Evolutionary conservation across 2,329 filamentous ascomycete genomes (phyloP).

Genomic region (Penicillium sp.): DNA sequence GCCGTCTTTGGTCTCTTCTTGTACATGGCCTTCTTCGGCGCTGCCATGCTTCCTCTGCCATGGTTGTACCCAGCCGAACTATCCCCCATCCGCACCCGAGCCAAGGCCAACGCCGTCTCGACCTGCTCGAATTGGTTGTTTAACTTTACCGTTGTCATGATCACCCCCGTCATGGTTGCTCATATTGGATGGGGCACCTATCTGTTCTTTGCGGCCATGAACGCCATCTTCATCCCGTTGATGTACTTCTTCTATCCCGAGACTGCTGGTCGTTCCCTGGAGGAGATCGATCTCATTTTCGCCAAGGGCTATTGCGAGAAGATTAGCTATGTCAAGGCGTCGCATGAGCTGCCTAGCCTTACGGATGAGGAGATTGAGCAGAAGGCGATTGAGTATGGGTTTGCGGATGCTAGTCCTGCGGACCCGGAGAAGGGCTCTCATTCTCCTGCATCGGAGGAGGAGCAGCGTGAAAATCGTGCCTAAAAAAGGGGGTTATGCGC

Average conservation of each 20-base stretch:
- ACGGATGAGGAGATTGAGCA: slow-evolving; percentile 41
- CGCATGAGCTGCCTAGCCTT: slow-evolving; percentile 40
- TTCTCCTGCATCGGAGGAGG: slow-evolving; percentile 17
- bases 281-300: slow-evolving; percentile 52
- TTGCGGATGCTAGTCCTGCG: slow-evolving; percentile 21
- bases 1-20: slow-evolving; percentile 66
- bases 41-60: slow-evolving; percentile 66
- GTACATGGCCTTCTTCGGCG: slow-evolving; percentile 71
- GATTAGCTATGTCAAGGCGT: slow-evolving; percentile 44
- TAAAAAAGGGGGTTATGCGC: background rate
- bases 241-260: slow-evolving; percentile 61
- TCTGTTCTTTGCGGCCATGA: slow-evolving; percentile 49
- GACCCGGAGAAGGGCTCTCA: slow-evolving; percentile 31
- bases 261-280: slow-evolving; percentile 50
- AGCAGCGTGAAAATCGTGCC: slow-evolving; percentile 20
- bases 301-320: slow-evolving; percentile 50
- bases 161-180: slow-evolving; percentile 48
- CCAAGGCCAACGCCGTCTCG: slow-evolving; percentile 59
- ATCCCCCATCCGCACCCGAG: slow-evolving; percentile 59
- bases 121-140: slow-evolving; percentile 61
- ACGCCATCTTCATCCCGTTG: slow-evolving; percentile 53
- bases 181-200: slow-evolving; percentile 49
- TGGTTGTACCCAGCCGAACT: slow-evolving; percentile 60
- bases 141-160: slow-evolving; percentile 60
- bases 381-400: slow-evolving; percentile 40